Conservation (phyloP, 495 filamentous ascomycete genomes). For the Bryoglossum gracile region DNA sequence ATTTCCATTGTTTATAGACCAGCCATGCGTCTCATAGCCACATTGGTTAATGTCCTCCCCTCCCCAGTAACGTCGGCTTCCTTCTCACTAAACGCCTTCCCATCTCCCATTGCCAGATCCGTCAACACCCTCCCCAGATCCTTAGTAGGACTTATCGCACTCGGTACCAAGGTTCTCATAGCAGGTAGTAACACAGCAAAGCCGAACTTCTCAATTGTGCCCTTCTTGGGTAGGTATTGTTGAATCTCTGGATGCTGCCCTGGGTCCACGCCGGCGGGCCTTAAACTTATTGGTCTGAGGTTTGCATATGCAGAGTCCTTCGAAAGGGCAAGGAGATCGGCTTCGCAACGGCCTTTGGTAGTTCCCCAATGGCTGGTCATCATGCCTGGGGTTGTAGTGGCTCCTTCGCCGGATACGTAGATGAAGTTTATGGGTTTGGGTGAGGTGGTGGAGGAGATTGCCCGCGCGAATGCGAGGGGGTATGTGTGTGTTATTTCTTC, state of each 20-base stretch:
- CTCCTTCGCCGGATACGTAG: slow-evolving; percentile 58
- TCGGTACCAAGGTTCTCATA: slow-evolving; percentile 9
- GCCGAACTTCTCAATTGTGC: slow-evolving; percentile 6
- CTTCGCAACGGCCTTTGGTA: slow-evolving; percentile 58
- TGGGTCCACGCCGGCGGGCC: slow-evolving; percentile 15
- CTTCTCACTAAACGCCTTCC: slow-evolving; percentile 32
- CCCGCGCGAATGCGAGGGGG: slow-evolving; percentile 51
- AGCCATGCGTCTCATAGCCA: slow-evolving; percentile 38
- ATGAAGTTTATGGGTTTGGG: slow-evolving; percentile 56
- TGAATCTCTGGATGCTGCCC: slow-evolving; percentile 11
- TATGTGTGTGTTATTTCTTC: slow-evolving; percentile 59
- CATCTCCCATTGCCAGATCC: slow-evolving; percentile 54
- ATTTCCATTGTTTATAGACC: slow-evolving; percentile 21
- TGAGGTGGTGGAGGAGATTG: slow-evolving; percentile 47
- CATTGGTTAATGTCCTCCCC: slow-evolving; percentile 43
- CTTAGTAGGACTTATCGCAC: slow-evolving; percentile 36
- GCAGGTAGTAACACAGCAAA: slow-evolving; percentile 16
- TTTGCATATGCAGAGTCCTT: slow-evolving; percentile 30
- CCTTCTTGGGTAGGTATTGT: not conserved
- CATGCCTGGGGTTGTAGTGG: slow-evolving; percentile 38
- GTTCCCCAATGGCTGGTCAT: slow-evolving; percentile 50
- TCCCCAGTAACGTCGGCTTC: slow-evolving; percentile 35
- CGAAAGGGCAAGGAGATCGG: slow-evolving; percentile 39
- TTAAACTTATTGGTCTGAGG: slow-evolving; percentile 34
- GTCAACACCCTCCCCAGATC: slow-evolving; percentile 36